Base-by-base conservation (phyloP, 208 protist species). In the Leishmania tropica region DNA sequence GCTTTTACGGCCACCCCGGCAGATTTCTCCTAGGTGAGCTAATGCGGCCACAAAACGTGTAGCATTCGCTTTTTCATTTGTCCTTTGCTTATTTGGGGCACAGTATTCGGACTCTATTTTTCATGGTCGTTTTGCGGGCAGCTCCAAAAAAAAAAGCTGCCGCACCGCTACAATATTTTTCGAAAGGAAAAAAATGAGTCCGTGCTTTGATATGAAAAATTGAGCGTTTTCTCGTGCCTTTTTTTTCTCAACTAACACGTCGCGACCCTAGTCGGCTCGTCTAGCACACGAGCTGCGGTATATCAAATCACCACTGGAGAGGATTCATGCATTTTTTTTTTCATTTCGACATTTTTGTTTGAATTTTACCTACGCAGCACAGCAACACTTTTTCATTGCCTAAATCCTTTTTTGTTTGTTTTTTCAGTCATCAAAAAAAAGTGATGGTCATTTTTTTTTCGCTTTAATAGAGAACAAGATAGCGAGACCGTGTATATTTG, bases 391-490 rank as follows among this genome's bases (percentile, higher is more conserved):
- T 48, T 76, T 78, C 28, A 47, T 78, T 35, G 21, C 24, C 35
- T 24, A 19, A 62, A 47, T 47, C 51, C 21, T 67, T 67, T 74
- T 17, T 17, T 11, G 13, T 53, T 53, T 53, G 48, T 53, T 53
- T 76, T 79, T 79, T 70, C 60, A 78, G 47, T 64, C 60, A 75
- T 56, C 51, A 64, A 75, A 78, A 75, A 54, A 73, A 78, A 68
- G 54, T 58, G 7, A 64, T 35, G 47, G 53, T 0, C 45, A 8
- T 67, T 35, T 78, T 77, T 77, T 62, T 79, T 70, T 51, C 0
- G 8, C 51, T n/a, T 64, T 67, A 35, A 70, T 70, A 70, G 19
- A 79, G 11, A 6, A 68, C 60, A 79, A 53, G 24, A 35, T 15
- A 79, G 45, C 1, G 42, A 35, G 19, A 48, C 21, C 40, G 19